Evolutionary conservation across 805 yeast species (phyloP), one percentile per base, ranked within the genome.

Genomic region (Yarrowia sp.): DNA sequence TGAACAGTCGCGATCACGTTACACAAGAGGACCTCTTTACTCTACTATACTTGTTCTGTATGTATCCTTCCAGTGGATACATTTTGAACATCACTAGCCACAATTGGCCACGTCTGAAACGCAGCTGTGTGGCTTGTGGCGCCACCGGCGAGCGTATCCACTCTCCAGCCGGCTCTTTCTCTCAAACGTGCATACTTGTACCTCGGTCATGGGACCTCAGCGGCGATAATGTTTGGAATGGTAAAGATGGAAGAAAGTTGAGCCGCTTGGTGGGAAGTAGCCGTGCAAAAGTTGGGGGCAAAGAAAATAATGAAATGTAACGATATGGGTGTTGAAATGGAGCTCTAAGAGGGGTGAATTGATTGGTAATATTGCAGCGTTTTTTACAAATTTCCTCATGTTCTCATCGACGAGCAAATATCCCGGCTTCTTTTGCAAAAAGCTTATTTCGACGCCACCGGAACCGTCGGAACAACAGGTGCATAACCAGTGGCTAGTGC

Each of bases 401-500:
- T 42, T 16, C 59, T 38, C 32, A 53, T 38, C 7, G 32, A 19
- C 43, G 59, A 53, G 59, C 59, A 53, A 53, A 10, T 55, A 40
- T 10, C 43, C 46, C 32, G 10, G 19, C 8, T 12, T 16, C 19
- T 10, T 43, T 38, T 2, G 16, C 19, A 8, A 7, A n/a, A 36
- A 14, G 22, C 38, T 12, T 32, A 41, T 15, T 26, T 22, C 19
- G 11, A 15, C 36, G 46, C 36, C 46, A 40, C 63, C 63, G 63
- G 63, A 56, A 56, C 40, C 8, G 36, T 9, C 63, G 63, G 63
- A 56, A 56, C 63, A 56, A 56, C 63, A 26, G 22, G 63, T 56
- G 63, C 63, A 56, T 56, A 26, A 42, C 63, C 38, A 41, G 63
- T 56, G 63, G 63, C 48, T 56, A 42, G 63, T 56, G 58, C n/a